Percentiles rank a stretch among this genome's conserved stretches.
Conservation (phyloP, 176 grass and related monocot genomes). For the Aegilops longissima region DNA sequence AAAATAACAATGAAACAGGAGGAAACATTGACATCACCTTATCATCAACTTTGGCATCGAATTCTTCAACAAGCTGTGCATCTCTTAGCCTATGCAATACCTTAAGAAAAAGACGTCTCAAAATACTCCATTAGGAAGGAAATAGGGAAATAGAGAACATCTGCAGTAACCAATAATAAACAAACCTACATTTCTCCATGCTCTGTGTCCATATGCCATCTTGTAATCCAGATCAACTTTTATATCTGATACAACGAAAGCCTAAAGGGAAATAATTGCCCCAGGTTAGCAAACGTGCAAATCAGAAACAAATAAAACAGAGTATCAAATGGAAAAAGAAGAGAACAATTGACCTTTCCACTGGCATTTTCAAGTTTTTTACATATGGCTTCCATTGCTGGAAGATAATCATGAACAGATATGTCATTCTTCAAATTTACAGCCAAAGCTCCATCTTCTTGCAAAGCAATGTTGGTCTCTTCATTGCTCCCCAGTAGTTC, state of each 20-base stretch:
- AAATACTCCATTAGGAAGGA: constrained; percentile 23
- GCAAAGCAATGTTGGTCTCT: constrained; percentile 30
- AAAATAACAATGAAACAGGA: constrained; percentile 22
- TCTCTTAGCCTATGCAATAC: constrained; percentile 83
- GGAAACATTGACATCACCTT: constrained; percentile 46
- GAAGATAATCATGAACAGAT: constrained; percentile 75
- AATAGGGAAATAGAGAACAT: constrained; percentile 28
- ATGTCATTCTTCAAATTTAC: constrained; percentile 55
- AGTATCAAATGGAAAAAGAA: not conserved
- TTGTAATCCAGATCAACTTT: constrained; percentile 84
- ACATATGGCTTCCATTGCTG: constrained; percentile 96
- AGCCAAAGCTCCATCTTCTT: constrained; percentile 48
- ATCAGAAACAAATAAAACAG: constrained; percentile 18
- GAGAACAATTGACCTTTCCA: constrained; percentile 59
- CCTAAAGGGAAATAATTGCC: constrained; percentile 50
- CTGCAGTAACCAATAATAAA: constrained; percentile 21
- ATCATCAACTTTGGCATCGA: constrained; percentile 64
- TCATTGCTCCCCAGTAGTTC: constrained; percentile 47
- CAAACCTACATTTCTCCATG: constrained; percentile 86
- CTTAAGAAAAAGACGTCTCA: constrained; percentile 39
- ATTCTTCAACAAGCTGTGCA: constrained; percentile 76
- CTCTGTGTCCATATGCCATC: constrained; percentile 70
- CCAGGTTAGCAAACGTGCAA: constrained; percentile 32
- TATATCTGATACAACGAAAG: constrained; percentile 86
- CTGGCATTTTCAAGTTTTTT: constrained; percentile 86